Evolutionary conservation across 2,329 filamentous ascomycete species (phyloP).

Genomic region (Cercospora sp.): DNA sequence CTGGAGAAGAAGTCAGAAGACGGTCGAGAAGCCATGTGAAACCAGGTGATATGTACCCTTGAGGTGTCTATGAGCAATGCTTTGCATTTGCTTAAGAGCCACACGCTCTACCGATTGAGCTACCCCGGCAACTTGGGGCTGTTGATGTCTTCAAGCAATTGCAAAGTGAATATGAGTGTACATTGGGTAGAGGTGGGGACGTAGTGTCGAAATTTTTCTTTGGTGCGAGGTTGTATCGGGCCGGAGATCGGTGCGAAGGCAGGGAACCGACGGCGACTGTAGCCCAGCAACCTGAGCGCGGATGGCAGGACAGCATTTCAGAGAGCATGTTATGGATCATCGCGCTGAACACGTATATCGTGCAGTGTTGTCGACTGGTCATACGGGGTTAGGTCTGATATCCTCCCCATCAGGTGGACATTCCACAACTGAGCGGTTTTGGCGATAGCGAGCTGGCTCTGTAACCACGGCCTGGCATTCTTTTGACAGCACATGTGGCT

Average conservation of each 20-base stretch:
- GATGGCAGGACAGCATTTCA: not conserved
- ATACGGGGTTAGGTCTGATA: not conserved
- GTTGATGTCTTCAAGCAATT: not conserved
- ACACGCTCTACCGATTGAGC: conserved; percentile 54
- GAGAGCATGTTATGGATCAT: not conserved
- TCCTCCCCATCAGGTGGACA: not conserved
- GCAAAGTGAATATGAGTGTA: not conserved
- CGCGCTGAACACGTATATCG: not conserved
- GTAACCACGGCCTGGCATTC: not conserved
- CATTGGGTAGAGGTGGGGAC: not conserved
- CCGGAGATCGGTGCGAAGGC: not conserved
- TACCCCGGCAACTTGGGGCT: conserved; percentile 44
- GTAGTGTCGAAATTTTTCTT: not conserved
- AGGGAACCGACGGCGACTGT: not conserved
- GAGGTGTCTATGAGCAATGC: conserved; percentile 7
- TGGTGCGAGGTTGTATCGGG: not conserved
- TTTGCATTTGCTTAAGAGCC: conserved; percentile 26
- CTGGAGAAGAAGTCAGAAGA: conserved; percentile 3
- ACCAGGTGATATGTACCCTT: not conserved
- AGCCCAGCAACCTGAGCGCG: not conserved
- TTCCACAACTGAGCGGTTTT: not conserved
- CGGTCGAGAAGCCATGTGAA: not conserved
- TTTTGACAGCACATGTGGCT: not conserved
- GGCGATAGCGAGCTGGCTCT: not conserved
- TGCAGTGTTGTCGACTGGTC: not conserved